Conservation (phyloP, 176 grass and related monocot species). For the Triticum monococcum region DNA sequence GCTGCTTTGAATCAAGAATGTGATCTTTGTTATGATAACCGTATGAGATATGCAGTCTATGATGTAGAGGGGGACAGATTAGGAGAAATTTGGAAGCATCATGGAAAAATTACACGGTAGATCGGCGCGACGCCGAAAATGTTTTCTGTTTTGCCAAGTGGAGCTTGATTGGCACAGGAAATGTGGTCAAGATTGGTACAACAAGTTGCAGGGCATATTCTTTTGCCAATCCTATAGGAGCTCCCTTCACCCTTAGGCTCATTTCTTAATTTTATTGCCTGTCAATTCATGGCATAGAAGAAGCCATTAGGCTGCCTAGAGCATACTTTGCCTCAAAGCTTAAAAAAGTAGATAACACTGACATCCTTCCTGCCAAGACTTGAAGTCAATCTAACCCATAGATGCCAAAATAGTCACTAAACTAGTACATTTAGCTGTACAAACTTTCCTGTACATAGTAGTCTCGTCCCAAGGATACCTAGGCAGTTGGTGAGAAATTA, state of each 20-base stretch:
- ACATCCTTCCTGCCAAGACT: slow-evolving; percentile 37
- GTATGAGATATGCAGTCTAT: slow-evolving; percentile 44
- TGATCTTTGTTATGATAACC: slow-evolving; percentile 52
- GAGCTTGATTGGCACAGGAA: slow-evolving; percentile 36
- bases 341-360: slow-evolving; percentile 39
- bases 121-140: not conserved
- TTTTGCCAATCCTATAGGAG: slow-evolving; percentile 29
- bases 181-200: slow-evolving; percentile 39
- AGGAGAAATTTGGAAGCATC: slow-evolving; percentile 38
- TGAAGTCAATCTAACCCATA: slow-evolving; percentile 46
- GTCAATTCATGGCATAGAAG: slow-evolving; percentile 47
- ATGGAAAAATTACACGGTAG: slow-evolving; percentile 32
- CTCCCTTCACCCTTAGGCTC: slow-evolving; percentile 34
- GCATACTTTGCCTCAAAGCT: slow-evolving; percentile 42
- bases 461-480: slow-evolving; percentile 6
- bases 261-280: slow-evolving; percentile 42
- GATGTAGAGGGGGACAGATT: slow-evolving; percentile 37
- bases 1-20: slow-evolving; percentile 61
- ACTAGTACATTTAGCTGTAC: slow-evolving; percentile 15
- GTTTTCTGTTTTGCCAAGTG: slow-evolving; percentile 39
- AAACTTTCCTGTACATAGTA: not conserved
- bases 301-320: slow-evolving; percentile 30
- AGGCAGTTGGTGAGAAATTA: slow-evolving; percentile 14
- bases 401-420: slow-evolving; percentile 30
- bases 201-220: slow-evolving; percentile 56